phyloP scores from a whole-genome alignment of 129 eudicot genomes.

The Helichrysum umbraculigerum region DNA sequence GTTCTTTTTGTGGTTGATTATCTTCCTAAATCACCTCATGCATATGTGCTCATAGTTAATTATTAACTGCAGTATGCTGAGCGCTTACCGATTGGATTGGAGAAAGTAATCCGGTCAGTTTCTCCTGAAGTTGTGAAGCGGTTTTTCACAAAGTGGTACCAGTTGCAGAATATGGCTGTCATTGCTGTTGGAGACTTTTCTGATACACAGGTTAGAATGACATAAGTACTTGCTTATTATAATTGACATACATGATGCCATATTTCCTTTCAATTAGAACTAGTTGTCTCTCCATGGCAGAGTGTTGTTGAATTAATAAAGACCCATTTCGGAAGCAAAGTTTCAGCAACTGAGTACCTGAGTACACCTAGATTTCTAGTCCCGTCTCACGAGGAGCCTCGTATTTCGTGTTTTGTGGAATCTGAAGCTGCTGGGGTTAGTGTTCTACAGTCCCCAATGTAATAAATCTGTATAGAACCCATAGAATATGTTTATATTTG shows the following conservation, averaged over 20 bases:
- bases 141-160: slow-evolving; percentile 85
- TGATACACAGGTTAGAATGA: slow-evolving; percentile 72
- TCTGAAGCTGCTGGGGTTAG: slow-evolving; percentile 97
- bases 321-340: slow-evolving; percentile 61
- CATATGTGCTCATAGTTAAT: background rate
- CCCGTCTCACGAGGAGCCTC: slow-evolving; percentile 85
- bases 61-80: slow-evolving; percentile 74
- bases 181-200: slow-evolving; percentile 93
- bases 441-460: slow-evolving; percentile 37
- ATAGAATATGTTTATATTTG: slow-evolving; percentile 11
- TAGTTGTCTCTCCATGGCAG: slow-evolving; percentile 38
- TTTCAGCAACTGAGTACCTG: slow-evolving; percentile 48
- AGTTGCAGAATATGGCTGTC: slow-evolving; percentile 83
- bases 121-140: slow-evolving; percentile 66
- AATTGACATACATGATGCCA: background rate
- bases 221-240: slow-evolving; percentile 10
- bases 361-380: slow-evolving; percentile 56
- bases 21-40: background rate
- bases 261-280: slow-evolving; percentile 5
- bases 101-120: slow-evolving; percentile 81
- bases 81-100: slow-evolving; percentile 85
- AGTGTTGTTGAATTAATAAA: slow-evolving; percentile 81
- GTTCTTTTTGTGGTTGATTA: slow-evolving; percentile 11
- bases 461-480: slow-evolving; percentile 22
- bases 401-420: slow-evolving; percentile 83